These are phyloP conservation scores for Larix kaempferi DNA, from an alignment of 75 land plant species.

Conservation along the genomic window DNA sequence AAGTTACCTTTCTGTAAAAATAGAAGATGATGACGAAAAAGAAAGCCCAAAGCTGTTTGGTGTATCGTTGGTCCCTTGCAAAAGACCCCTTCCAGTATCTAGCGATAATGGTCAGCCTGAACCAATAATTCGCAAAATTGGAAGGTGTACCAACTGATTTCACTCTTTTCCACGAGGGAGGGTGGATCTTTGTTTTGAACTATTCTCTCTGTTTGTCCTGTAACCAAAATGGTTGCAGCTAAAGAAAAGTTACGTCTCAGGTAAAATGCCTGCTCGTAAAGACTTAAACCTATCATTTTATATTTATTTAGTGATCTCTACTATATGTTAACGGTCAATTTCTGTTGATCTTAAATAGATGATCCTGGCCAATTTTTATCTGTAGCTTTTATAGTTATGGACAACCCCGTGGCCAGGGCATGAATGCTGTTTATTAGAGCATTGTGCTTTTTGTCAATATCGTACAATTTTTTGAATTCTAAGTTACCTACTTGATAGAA, in stretches of 20 bases:
- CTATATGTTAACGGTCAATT: background rate
- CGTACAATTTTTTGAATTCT: too few relatives aligned
- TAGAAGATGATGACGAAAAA: conserved; percentile 11
- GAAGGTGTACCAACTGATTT: conserved; percentile 13
- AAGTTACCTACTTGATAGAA: too few relatives aligned
- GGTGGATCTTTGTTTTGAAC: background rate
- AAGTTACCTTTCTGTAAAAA: conserved; percentile 12
- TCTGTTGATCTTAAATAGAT: background rate
- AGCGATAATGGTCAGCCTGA: conserved; percentile 11
- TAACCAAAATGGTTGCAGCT: conserved; percentile 1
- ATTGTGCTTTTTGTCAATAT: too few relatives aligned
- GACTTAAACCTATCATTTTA: background rate
- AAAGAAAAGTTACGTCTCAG: background rate
- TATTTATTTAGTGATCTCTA: background rate
- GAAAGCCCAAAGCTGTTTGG: conserved; percentile 45
- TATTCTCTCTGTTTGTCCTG: background rate
- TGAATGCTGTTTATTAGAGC: too few relatives aligned
- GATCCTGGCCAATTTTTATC: too few relatives aligned
- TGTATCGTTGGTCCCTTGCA: conserved; percentile 38
- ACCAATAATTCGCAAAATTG: conserved; percentile 10
- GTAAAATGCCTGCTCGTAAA: conserved; percentile 1
- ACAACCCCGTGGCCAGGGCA: too few relatives aligned
- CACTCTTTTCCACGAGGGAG: background rate
- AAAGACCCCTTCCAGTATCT: conserved; percentile 29
- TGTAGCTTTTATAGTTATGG: too few relatives aligned